Base-by-base conservation (phyloP, 306 rosid genomes). In the Cyclanthera cordifolia region DNA sequence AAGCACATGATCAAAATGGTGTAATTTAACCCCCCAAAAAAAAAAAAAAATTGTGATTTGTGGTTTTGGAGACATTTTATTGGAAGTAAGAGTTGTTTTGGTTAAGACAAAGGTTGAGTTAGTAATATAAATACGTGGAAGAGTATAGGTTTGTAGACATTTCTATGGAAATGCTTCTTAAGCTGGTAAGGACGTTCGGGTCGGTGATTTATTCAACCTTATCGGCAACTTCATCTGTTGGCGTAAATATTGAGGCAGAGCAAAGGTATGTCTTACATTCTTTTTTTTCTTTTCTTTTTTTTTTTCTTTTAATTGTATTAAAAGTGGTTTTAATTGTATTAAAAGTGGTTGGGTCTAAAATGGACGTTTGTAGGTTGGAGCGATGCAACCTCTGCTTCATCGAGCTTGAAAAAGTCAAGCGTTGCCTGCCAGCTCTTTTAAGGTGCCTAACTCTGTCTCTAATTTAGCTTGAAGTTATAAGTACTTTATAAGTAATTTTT, bases 211-310 rank as follows among this genome's bases (percentile, higher is more conserved):
- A 90, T 85, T 88, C 99, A 50, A 78, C 95, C 4, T 0, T 93
- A 74, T 86, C 96, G 1, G 94, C 94, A 45, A 73, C 85, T 19
- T 76, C 90, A 58, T 74, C 95, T 4, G 99, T 93, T 68, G 99
- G 99, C 53, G 96, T 93, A 50, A 90, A 93, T 79, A 93, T 93
- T 12, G 99, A 93, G 78, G 99, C 99, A 30, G 99, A 93, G 84
- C 82, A 82, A 74, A 90, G 99, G 99, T 93, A n/a, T n/a, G 45
- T 70, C n/a, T 13, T 46, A 12, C 17, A 13, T 14, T 16, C 0
- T 47, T 45, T 45, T 45, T 9, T 4, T 45, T 12, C 10, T 41
- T 2, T 28, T 28, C 4, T 28, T 28, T 2, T 28, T 28, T 28
- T 28, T 28, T 2, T 28, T 28, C 4, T 28, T 28, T 30, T 5